These are phyloP conservation scores for Tanacetum coccineum DNA, from an alignment of 129 eudicot species.

Conservation along the genomic window DNA sequence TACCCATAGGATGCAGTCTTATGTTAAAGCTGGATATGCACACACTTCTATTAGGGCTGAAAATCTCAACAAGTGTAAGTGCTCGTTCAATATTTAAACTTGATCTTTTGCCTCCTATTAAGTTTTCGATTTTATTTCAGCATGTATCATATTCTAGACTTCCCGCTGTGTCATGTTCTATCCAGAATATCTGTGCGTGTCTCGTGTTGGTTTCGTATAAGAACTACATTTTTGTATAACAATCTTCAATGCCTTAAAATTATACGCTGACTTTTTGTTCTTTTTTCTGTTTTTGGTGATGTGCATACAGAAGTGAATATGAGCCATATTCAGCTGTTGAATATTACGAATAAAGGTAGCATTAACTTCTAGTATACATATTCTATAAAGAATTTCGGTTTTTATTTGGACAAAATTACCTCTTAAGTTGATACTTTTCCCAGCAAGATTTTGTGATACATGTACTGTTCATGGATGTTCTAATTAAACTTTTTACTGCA, in stretches of 20 bases:
- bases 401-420: background rate
- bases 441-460: too few relatives aligned
- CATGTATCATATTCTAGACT: background rate
- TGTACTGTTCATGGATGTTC: background rate
- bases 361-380: background rate
- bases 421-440: background rate
- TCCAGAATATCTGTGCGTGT: background rate
- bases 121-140: too few relatives aligned
- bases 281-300: conserved; percentile 25
- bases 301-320: conserved; percentile 61
- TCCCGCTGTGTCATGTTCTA: background rate
- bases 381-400: background rate
- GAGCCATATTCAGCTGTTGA: conserved; percentile 50
- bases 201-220: background rate
- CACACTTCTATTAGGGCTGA: conserved; percentile 42
- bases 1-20: conserved; percentile 50
- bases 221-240: background rate
- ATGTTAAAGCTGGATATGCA: conserved; percentile 56
- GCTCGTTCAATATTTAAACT: background rate
- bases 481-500: conserved; percentile 30
- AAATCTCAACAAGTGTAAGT: conserved; percentile 66
- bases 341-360: conserved; percentile 44
- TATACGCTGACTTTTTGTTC: too few relatives aligned
- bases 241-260: background rate
- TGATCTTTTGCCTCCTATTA: too few relatives aligned